phyloP scores from a whole-genome alignment of 257 asterid species.

The Vinca minor region DNA sequence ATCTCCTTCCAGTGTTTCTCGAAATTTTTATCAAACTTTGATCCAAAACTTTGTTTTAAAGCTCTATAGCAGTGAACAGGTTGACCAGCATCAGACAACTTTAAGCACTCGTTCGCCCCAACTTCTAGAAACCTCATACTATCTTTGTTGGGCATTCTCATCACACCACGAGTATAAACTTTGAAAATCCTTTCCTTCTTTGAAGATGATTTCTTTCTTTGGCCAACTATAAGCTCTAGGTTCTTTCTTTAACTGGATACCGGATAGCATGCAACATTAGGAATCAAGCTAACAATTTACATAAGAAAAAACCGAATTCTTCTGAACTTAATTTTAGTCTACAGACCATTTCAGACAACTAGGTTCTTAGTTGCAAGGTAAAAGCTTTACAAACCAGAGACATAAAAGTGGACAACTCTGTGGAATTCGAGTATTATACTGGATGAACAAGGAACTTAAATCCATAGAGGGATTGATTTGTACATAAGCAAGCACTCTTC shows the following conservation, averaged over 20 bases:
- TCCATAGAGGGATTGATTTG: constrained; percentile 36
- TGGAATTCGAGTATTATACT: constrained; percentile 35
- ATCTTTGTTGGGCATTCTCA: constrained; percentile 52
- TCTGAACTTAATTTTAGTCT: constrained; percentile 35
- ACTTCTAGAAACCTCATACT: constrained; percentile 36
- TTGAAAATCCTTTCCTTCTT: constrained; percentile 67
- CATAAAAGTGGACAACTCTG: constrained; percentile 25
- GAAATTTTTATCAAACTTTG: constrained; percentile 49
- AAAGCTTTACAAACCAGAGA: constrained; percentile 21
- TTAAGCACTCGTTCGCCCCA: constrained; percentile 52
- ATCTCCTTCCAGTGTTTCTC: constrained; percentile 47
- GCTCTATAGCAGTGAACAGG: constrained; percentile 57
- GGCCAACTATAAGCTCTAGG: constrained; percentile 79
- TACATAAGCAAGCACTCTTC: constrained; percentile 28
- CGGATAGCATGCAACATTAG: constrained; percentile 68
- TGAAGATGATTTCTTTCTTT: constrained; percentile 78
- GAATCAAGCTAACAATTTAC: constrained; percentile 34
- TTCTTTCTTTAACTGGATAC: constrained; percentile 92
- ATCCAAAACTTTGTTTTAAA: constrained; percentile 54
- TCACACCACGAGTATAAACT: constrained; percentile 53
- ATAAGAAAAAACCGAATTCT: constrained; percentile 21
- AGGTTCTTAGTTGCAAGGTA: constrained; percentile 16
- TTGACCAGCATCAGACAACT: constrained; percentile 64
- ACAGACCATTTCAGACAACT: constrained; percentile 31
- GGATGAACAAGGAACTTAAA: constrained; percentile 40